Evolutionary conservation across 140 eudicot genomes (phyloP), one percentile per base, ranked within the genome.

Genomic region (Cichorium intybus): DNA sequence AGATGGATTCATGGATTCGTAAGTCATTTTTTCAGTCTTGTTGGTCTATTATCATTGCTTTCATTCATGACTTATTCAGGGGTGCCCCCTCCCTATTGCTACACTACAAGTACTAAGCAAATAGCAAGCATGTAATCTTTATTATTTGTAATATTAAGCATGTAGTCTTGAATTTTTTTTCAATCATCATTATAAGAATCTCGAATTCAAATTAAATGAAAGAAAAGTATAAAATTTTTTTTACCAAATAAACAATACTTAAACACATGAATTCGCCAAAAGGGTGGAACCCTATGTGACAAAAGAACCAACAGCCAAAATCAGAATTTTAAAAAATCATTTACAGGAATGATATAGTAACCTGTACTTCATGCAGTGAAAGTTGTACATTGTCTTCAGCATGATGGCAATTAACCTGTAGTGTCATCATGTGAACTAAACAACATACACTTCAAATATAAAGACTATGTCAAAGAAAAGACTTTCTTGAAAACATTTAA

Each of bases 401-500:
- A 26, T 26, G 34, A 41, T 2, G 5, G 43, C 17, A 21, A 20
- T 35, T 16, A 18, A 58, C 27, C 28, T 7, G 18, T 17, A 23
- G 20, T 16, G 34, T 43, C 23, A 43, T 47, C 24, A 45, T 16
- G 53, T 24, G 27, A 62, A 24, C 56, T 43, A 34, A 62, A 24
- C 56, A 41, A 34, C 7, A 51, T 23, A 52, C 10, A 54, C 29
- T 1, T 1, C 2, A 26, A 26, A 26, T 26, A 26, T 26, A 26
- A 26, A 2, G 4, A 26, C 2, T 26, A 26, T 4, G 4, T 26
- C 29, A 26, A 26, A 26, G n/a, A n/a, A n/a, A 46, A 37, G 35
- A 37, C 58, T 62, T 37, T 50, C 53, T 17, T 20, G 66, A 49
- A 24, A 51, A 56, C 35, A 24, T 61, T 26, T 35, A 50, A 23